Evolutionary conservation across 1,139 yeast species (phyloP).

Genomic region (Pichia kudriavzevii): DNA sequence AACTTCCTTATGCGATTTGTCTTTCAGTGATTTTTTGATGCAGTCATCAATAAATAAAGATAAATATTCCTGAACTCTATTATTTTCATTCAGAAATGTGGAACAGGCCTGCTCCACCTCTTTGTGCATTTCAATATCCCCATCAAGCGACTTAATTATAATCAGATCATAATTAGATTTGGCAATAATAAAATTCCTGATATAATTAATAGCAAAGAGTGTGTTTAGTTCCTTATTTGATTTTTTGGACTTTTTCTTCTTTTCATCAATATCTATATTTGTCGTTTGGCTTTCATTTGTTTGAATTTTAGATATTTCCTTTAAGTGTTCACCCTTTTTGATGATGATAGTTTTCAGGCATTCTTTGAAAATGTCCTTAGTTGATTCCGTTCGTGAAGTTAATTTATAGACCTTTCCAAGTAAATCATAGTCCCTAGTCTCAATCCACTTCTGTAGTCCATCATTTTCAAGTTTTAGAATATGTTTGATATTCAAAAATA

Average conservation of each 20-base stretch:
- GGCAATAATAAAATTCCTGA: constrained; percentile 48
- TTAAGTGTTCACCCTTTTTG: constrained; percentile 34
- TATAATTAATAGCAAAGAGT: constrained; percentile 62
- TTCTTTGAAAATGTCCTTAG: constrained; percentile 41
- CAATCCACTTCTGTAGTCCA: constrained; percentile 54
- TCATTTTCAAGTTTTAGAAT: constrained; percentile 42
- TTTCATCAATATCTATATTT: constrained; percentile 7
- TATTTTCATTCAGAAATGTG: constrained; percentile 50
- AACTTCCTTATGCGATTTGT: constrained; percentile 42
- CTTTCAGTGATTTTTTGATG: constrained; percentile 53
- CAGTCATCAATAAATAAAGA: constrained; percentile 70
- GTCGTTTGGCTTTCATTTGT: constrained; percentile 6
- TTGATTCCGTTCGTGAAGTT: constrained; percentile 47
- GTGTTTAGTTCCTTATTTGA: constrained; percentile 34
- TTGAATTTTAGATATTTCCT: constrained; percentile 19
- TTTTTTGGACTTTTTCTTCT: constrained; percentile 27
- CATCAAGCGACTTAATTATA: constrained; percentile 40
- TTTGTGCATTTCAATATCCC: constrained; percentile 44
- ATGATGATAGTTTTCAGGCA: constrained; percentile 45
- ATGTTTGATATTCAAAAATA: constrained; percentile 51
- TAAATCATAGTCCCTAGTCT: constrained; percentile 32
- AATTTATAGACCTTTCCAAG: constrained; percentile 44
- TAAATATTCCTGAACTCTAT: constrained; percentile 62
- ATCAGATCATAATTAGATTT: constrained; percentile 48
- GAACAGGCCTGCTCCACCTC: constrained; percentile 57